A percentile compares a stretch with the other conserved stretches of the same genome.
Conservation (phyloP, 805 yeast species). For the Clavispora santaluciae region DNA sequence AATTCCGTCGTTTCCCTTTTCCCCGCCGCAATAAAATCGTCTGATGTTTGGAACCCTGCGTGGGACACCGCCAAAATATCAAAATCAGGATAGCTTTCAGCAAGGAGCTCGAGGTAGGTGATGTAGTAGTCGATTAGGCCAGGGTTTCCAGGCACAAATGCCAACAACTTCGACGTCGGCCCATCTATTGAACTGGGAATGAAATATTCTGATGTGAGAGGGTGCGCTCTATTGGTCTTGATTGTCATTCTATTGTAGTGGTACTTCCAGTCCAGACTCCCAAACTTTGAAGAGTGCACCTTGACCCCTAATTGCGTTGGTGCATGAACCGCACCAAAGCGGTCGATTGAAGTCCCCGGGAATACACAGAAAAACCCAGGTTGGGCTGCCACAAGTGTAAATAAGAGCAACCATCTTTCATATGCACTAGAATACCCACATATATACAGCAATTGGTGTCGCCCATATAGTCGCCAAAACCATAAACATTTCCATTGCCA, state of each 20-base stretch:
- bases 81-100: constrained; percentile 36
- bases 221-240: constrained; percentile 14
- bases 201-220: constrained; percentile 26
- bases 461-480: too few relatives aligned
- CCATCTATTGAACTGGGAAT: background rate
- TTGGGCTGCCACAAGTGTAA: too few relatives aligned
- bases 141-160: constrained; percentile 75
- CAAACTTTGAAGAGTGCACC: background rate
- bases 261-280: background rate
- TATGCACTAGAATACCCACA: too few relatives aligned
- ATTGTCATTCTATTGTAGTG: constrained; percentile 1
- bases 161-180: constrained; percentile 29
- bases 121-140: constrained; percentile 64
- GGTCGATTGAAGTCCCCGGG: too few relatives aligned
- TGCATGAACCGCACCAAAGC: too few relatives aligned
- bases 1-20: constrained; percentile 13
- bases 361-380: too few relatives aligned
- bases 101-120: constrained; percentile 45
- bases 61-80: constrained; percentile 62
- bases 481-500: too few relatives aligned
- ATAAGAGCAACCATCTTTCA: too few relatives aligned
- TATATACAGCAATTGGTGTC: too few relatives aligned
- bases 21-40: constrained; percentile 19
- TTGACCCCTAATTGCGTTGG: too few relatives aligned
- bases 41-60: constrained; percentile 46